These are phyloP conservation scores for Umbilicus rupestris DNA, from an alignment of 164 flowering plant genomes.

Conservation along the genomic window DNA sequence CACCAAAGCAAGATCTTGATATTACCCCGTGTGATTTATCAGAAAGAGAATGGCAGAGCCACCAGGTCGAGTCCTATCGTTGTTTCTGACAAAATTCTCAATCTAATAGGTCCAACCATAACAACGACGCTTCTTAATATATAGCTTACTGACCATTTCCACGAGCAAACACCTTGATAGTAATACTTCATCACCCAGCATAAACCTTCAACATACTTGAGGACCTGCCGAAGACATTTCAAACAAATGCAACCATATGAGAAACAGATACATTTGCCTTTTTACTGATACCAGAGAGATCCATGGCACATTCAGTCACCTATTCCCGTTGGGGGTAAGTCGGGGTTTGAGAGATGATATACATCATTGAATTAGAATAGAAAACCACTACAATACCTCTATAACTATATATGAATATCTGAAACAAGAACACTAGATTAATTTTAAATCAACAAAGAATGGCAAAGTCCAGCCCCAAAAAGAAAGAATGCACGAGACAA, in stretches of 20 bases:
- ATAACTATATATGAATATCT: neutral
- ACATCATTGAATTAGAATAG: neutral
- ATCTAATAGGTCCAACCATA: neutral
- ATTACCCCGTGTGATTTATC: neutral
- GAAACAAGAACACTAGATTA: neutral
- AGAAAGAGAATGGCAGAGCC: neutral
- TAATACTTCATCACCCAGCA: conserved; percentile 98
- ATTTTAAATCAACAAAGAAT: neutral
- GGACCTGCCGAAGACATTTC: conserved; percentile 46
- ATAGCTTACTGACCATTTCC: conserved; percentile 72
- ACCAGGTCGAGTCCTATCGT: neutral
- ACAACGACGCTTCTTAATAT: neutral
- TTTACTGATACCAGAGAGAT: neutral
- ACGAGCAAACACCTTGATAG: conserved; percentile 92
- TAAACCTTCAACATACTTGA: conserved; percentile 92
- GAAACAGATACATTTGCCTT: neutral
- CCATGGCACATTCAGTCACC: neutral
- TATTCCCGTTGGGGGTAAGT: neutral
- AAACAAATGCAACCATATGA: neutral
- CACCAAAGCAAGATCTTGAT: neutral
- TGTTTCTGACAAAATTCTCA: neutral
- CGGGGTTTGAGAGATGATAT: neutral
- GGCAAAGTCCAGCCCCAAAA: neutral
- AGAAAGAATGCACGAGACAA: neutral
- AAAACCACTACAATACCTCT: neutral